phyloP scores from a whole-genome alignment of 768 basidiomycete genomes.

The Punctularia strigosozonata region DNA sequence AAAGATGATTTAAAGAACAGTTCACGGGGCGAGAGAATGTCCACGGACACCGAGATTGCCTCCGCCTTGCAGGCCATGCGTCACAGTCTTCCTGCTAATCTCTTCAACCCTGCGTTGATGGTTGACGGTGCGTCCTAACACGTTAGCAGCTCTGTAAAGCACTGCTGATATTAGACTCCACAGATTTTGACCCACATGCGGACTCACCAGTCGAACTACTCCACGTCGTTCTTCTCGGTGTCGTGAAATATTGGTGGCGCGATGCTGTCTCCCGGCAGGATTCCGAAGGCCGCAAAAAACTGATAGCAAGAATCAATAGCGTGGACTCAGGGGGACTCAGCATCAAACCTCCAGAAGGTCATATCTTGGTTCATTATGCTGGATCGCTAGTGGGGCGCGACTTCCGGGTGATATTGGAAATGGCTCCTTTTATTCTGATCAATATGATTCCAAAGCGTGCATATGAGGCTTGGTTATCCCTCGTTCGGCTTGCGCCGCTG shows the following conservation, averaged over 20 bases:
- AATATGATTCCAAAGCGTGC: constrained; percentile 8
- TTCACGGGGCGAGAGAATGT: too few species aligned
- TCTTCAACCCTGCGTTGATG: too few species aligned
- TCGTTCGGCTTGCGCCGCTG: constrained; percentile 10
- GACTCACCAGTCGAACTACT: constrained; percentile 28
- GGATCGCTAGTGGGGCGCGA: constrained; percentile 15
- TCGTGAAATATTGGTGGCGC: constrained; percentile 32
- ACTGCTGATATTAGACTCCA: too few species aligned
- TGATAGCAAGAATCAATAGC: constrained; percentile 7
- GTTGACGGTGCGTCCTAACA: too few species aligned
- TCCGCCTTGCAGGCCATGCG: too few species aligned
- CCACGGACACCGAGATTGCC: too few species aligned
- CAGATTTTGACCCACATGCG: constrained; percentile 12
- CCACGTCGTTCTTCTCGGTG: constrained; percentile 30
- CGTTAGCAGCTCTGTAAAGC: too few species aligned
- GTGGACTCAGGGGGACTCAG: constrained; percentile 11
- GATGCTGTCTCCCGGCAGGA: constrained; percentile 20
- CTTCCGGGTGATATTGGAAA: constrained; percentile 21
- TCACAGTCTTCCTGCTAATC: too few species aligned
- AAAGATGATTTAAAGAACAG: too few species aligned
- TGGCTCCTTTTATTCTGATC: constrained; percentile 22
- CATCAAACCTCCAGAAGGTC: constrained; percentile 3
- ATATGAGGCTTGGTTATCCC: constrained; percentile 11
- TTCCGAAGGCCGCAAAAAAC: constrained; percentile 20
- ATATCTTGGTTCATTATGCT: constrained; percentile 12